phyloP scores from a whole-genome alignment of 306 rosid species.

The Calophaca sinica region DNA sequence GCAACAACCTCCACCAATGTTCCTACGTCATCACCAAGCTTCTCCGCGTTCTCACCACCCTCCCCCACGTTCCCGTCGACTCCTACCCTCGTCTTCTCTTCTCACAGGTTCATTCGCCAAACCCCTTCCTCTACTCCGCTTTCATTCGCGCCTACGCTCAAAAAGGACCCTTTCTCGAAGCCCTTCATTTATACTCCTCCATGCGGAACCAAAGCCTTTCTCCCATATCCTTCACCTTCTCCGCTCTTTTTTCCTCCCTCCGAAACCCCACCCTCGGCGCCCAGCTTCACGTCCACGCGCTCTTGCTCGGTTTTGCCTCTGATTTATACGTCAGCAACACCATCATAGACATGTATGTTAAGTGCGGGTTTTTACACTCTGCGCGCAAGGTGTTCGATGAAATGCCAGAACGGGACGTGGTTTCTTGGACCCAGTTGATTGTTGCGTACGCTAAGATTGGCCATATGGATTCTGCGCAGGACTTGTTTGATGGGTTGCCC shows the following conservation, averaged over 20 bases:
- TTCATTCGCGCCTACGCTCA: conserved; percentile 72
- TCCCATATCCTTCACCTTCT: conserved; percentile 81
- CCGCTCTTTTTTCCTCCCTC: conserved; percentile 64
- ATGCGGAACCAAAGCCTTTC: conserved; percentile 56
- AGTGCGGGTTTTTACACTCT: conserved; percentile 57
- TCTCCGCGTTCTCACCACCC: conserved; percentile 59
- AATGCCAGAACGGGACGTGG: conserved; percentile 75
- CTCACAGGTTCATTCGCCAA: conserved; percentile 63
- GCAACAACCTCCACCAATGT: conserved; percentile 58
- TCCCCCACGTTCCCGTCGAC: conserved; percentile 54
- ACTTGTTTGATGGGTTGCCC: conserved; percentile 66
- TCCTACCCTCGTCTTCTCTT: conserved; percentile 69
- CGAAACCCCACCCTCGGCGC: conserved; percentile 54
- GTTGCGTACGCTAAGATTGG: conserved; percentile 69
- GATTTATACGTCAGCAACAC: conserved; percentile 78
- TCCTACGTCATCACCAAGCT: conserved; percentile 77
- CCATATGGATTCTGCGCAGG: conserved; percentile 66
- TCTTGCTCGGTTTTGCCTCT: conserved; percentile 66
- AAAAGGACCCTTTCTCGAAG: conserved; percentile 57
- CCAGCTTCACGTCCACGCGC: conserved; percentile 75
- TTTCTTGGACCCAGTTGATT: conserved; percentile 84
- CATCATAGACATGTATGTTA: conserved; percentile 75
- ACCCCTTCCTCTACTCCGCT: conserved; percentile 86
- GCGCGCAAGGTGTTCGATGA: conserved; percentile 82
- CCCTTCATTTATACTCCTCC: conserved; percentile 54